Evolutionary conservation across 2,329 filamentous ascomycete genomes (phyloP).

Genomic region (Monilinia vaccinii-corymbosi): DNA sequence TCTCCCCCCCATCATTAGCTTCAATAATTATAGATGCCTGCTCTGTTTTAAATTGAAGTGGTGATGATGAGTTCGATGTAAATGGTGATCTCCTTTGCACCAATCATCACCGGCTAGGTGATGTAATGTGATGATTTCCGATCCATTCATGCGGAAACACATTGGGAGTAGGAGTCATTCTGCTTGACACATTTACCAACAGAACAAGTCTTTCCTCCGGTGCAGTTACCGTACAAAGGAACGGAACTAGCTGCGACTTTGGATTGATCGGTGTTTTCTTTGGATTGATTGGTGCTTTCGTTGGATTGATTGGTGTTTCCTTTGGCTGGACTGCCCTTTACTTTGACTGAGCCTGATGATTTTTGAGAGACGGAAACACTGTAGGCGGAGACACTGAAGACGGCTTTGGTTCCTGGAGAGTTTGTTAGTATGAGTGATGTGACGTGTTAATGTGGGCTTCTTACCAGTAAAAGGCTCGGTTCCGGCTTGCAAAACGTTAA

Average conservation of each 20-base stretch:
- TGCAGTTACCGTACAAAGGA: not conserved
- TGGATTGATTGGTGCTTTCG: not conserved
- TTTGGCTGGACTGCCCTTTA: not conserved
- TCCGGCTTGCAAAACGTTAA: constrained; percentile 44
- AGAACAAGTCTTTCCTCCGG: not conserved
- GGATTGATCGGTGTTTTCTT: not conserved
- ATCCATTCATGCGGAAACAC: not conserved
- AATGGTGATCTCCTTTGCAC: not conserved
- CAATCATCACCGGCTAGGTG: too few relatives aligned
- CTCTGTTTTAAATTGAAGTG: not conserved
- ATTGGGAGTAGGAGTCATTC: not conserved
- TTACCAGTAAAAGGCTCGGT: constrained; percentile 45
- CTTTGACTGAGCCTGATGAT: not conserved
- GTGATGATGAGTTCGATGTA: not conserved
- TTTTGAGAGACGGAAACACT: not conserved
- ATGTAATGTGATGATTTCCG: not conserved
- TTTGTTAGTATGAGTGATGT: not conserved
- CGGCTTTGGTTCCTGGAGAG: not conserved
- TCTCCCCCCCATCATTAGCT: not conserved
- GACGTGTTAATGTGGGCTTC: not conserved
- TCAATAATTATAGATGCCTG: not conserved
- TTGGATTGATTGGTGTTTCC: not conserved
- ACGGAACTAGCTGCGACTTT: not conserved
- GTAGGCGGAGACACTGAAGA: constrained; percentile 2
- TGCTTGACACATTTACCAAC: not conserved